Evolutionary conservation across 176 grass and related monocot genomes (phyloP).

Genomic region (Lolium perenne): DNA sequence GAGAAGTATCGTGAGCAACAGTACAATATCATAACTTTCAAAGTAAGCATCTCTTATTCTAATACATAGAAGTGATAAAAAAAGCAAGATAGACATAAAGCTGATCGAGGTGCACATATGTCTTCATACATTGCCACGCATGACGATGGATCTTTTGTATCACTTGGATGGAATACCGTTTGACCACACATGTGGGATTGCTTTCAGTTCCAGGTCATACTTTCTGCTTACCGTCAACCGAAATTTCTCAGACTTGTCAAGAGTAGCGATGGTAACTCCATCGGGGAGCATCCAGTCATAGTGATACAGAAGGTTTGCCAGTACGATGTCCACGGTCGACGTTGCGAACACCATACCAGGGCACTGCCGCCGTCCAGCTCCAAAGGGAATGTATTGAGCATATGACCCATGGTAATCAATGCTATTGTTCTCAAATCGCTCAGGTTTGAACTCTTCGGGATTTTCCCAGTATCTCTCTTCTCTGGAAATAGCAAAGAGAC

Average conservation of each 20-base stretch:
- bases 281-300: neutral
- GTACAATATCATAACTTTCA: too few relatives aligned
- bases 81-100: too few relatives aligned
- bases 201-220: neutral
- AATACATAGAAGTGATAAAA: too few relatives aligned
- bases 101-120: neutral
- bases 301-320: neutral
- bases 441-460: too few relatives aligned
- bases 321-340: neutral
- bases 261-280: neutral
- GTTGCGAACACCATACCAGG: neutral
- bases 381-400: too few relatives aligned
- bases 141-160: neutral
- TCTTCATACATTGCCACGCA: neutral
- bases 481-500: too few relatives aligned
- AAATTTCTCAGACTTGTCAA: neutral
- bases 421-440: too few relatives aligned
- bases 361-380: too few relatives aligned
- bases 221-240: neutral
- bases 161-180: neutral
- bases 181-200: neutral
- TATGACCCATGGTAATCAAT: too few relatives aligned
- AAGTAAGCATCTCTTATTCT: too few relatives aligned
- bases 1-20: too few relatives aligned
- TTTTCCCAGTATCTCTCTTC: too few relatives aligned